A percentile compares a stretch with the other conserved stretches of the same genome.
These are phyloP conservation scores for Moricandia moricandioides DNA, from an alignment of 345 rosid species.

Conservation along the genomic window DNA sequence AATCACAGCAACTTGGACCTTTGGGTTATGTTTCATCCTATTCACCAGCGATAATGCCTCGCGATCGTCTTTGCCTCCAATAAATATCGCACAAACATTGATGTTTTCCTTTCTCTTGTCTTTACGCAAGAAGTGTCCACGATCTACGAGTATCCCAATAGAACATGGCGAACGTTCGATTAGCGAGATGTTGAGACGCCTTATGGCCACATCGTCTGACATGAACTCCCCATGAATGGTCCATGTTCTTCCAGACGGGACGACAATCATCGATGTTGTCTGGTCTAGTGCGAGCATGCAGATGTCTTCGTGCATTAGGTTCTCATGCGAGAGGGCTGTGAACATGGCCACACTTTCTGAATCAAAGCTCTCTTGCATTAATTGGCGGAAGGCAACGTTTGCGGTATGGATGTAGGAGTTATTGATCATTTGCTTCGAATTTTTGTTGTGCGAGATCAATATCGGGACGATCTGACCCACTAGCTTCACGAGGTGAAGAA, in stretches of 20 bases:
- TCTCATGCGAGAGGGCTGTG: conserved; percentile 14
- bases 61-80: conserved; percentile 32
- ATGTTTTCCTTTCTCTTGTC: neutral
- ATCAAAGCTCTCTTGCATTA: neutral
- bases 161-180: conserved; percentile 25
- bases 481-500: conserved; percentile 49
- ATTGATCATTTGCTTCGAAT: neutral
- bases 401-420: conserved; percentile 22
- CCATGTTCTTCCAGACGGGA: conserved; percentile 36
- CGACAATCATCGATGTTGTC: conserved; percentile 17
- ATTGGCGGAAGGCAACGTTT: neutral
- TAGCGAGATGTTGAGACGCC: conserved; percentile 14
- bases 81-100: conserved; percentile 9
- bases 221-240: conserved; percentile 28
- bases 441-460: conserved; percentile 41
- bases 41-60: conserved; percentile 21
- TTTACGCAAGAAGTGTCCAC: conserved; percentile 7
- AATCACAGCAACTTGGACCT: neutral
- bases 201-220: conserved; percentile 13
- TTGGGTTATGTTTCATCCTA: conserved; percentile 6
- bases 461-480: conserved; percentile 42
- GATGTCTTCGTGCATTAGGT: conserved; percentile 24
- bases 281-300: conserved; percentile 20
- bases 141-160: conserved; percentile 26
- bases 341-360: neutral